Evolutionary conservation across 2,329 filamentous ascomycete species (phyloP).

Genomic region (Sporothrix brasiliensis): DNA sequence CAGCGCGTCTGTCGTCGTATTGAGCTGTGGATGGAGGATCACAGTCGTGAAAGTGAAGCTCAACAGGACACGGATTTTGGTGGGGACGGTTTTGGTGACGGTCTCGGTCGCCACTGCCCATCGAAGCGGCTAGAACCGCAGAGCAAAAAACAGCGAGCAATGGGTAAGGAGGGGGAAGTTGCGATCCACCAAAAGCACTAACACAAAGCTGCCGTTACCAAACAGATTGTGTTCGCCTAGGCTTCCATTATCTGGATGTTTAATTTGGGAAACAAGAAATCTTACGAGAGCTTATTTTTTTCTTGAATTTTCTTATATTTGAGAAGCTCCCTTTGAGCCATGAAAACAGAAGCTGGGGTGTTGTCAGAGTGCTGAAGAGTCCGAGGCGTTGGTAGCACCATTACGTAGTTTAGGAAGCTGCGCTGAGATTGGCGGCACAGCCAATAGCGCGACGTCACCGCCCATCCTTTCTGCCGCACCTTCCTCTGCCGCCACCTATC

Average conservation of each 20-base stretch:
- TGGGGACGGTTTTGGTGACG: slow-evolving; percentile 3
- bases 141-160: slow-evolving; percentile 10
- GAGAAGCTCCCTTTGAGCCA: background rate
- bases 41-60: background rate
- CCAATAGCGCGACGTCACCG: slow-evolving; percentile 15
- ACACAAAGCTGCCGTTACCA: background rate
- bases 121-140: slow-evolving; percentile 32
- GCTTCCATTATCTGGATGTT: background rate
- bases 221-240: background rate
- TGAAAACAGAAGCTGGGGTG: background rate
- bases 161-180: slow-evolving; percentile 10
- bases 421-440: slow-evolving; percentile 14
- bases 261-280: background rate
- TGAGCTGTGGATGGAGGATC: background rate
- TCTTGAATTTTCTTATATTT: background rate
- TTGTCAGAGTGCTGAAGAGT: background rate
- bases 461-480: slow-evolving; percentile 21
- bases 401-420: slow-evolving; percentile 1
- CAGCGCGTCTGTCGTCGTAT: background rate
- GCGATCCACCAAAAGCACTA: background rate
- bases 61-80: background rate
- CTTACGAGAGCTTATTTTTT: background rate
- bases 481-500: background rate
- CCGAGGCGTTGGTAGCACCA: no score
- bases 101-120: slow-evolving; percentile 16